Percentiles rank a stretch among this genome's conserved stretches.
Conservation (phyloP, 306 rosid genomes). For the Prosopis cineraria region DNA sequence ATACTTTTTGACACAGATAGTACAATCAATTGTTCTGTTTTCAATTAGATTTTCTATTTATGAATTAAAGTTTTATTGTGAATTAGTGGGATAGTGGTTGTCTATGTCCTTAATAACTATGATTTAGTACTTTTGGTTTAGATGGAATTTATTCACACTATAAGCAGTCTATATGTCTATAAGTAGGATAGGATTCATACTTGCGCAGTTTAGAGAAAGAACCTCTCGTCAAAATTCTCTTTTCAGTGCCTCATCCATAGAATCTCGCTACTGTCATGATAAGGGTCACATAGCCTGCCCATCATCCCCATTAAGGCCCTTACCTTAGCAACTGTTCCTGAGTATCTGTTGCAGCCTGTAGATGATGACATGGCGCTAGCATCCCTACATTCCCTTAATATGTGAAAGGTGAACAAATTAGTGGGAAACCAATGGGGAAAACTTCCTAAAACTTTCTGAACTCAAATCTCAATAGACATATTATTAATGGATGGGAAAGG, state of each 20-base stretch:
- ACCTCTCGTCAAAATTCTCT: neutral
- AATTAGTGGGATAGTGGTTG: neutral
- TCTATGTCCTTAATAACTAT: neutral
- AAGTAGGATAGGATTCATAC: neutral
- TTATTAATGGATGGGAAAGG: neutral
- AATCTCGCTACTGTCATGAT: neutral
- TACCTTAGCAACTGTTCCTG: neutral
- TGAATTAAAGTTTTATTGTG: neutral
- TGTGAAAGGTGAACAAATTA: neutral
- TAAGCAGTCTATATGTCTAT: neutral
- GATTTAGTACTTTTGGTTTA: neutral
- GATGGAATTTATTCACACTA: neutral
- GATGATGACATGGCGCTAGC: neutral
- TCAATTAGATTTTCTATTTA: neutral
- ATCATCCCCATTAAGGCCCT: neutral
- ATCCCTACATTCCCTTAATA: neutral
- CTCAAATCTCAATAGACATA: neutral
- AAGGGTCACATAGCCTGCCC: neutral
- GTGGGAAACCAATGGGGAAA: neutral
- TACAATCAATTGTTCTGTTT: neutral
- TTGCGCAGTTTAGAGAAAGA: neutral
- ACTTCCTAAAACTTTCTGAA: neutral
- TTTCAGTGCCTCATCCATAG: neutral
- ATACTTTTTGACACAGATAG: neutral
- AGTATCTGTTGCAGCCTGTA: neutral